Percentiles rank a stretch among this genome's conserved stretches.
Evolutionary conservation across 441 rosid species (phyloP).

Genomic region (Croton setiger): DNA sequence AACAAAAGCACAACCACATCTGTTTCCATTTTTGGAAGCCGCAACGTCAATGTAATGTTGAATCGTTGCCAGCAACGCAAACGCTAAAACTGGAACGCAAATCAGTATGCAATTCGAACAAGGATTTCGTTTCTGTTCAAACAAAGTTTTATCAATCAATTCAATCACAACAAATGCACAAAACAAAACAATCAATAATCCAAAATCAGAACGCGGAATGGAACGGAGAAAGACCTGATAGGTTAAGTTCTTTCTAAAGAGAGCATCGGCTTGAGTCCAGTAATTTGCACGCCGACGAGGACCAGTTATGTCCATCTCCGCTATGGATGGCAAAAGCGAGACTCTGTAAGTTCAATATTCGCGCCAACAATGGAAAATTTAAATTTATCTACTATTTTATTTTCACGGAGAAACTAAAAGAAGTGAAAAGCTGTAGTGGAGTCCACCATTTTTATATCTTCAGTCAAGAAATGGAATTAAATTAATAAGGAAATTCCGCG

Average conservation of each 20-base stretch:
- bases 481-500: not conserved
- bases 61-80: conserved; percentile 46
- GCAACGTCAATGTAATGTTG: conserved; percentile 45
- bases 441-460: not conserved
- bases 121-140: conserved; percentile 67
- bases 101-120: conserved; percentile 67
- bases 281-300: conserved; percentile 50
- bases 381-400: not conserved
- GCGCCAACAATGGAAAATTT: conserved; percentile 14
- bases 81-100: conserved; percentile 61
- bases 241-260: conserved; percentile 77
- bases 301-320: conserved; percentile 20
- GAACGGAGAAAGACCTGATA: conserved; percentile 50
- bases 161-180: not conserved
- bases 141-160: not conserved
- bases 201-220: not conserved
- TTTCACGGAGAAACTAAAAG: not conserved
- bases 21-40: conserved; percentile 25
- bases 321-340: conserved; percentile 39
- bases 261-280: conserved; percentile 77
- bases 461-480: not conserved
- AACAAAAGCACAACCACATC: conserved; percentile 54
- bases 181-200: not conserved
- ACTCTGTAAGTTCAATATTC: conserved; percentile 1
- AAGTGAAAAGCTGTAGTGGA: not conserved